phyloP scores from a whole-genome alignment of 2,329 filamentous ascomycete species.

The Apiospora saccharicola region DNA sequence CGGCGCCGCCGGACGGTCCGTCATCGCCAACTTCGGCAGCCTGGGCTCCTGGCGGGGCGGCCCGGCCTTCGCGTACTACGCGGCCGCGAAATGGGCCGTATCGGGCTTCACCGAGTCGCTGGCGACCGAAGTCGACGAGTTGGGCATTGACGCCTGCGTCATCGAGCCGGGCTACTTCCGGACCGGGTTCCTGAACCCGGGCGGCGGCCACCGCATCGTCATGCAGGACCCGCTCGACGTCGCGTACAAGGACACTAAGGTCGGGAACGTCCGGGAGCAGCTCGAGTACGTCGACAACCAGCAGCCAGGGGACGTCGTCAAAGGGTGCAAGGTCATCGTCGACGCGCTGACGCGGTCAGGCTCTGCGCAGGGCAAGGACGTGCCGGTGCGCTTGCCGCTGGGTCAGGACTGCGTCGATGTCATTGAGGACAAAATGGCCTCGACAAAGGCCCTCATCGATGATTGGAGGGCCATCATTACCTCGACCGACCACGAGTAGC shows the following conservation, averaged over 20 bases:
- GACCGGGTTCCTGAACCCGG: slow-evolving; percentile 54
- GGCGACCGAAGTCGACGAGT: slow-evolving; percentile 43
- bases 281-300: slow-evolving; percentile 51
- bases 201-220: slow-evolving; percentile 36
- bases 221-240: slow-evolving; percentile 42
- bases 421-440: slow-evolving; percentile 52
- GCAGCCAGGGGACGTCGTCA: slow-evolving; percentile 63
- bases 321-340: slow-evolving; percentile 59
- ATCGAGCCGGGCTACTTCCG: slow-evolving; percentile 63
- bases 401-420: slow-evolving; percentile 57
- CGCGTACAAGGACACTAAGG: slow-evolving; percentile 38
- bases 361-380: slow-evolving; percentile 52
- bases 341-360: slow-evolving; percentile 63
- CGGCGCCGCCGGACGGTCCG: slow-evolving; percentile 32
- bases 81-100: slow-evolving; percentile 50
- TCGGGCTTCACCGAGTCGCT: slow-evolving; percentile 47
- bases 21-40: slow-evolving; percentile 51
- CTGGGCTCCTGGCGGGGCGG: slow-evolving; percentile 46
- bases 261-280: slow-evolving; percentile 39
- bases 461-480: slow-evolving; percentile 57
- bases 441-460: slow-evolving; percentile 51
- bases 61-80: slow-evolving; percentile 45
- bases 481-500: slow-evolving; percentile 46
- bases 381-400: slow-evolving; percentile 62
- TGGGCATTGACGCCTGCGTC: slow-evolving; percentile 49